Evolutionary conservation across 1,139 yeast genomes (phyloP), one percentile per base, ranked within the genome.

Genomic region (Scheffersomyces insectosa): DNA sequence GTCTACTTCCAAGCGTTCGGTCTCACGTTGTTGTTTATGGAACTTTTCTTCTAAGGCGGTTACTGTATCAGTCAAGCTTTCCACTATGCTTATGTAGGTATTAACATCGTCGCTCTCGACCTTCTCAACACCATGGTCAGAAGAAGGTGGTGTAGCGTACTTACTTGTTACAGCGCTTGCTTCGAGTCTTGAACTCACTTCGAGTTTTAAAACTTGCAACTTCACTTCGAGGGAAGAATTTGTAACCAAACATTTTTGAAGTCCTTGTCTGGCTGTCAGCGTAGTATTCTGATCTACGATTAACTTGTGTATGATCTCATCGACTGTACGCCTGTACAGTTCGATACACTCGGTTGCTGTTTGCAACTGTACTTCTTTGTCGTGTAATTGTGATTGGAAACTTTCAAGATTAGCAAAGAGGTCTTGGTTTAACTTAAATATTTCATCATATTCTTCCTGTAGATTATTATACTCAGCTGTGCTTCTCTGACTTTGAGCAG

Each of bases 401-500:
- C 53, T 55, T 45, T 71, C 76, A 34, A 73, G 56, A 43, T 59
- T 72, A 10, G 58, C 54, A 46, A 69, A 68, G 37, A 74, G 57
- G 39, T 73, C 78, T 42, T 72, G 68, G 44, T 73, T 71, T 28
- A 74, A 56, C 25, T 60, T 57, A 45, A 57, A 62, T 4, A 70
- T 56, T 42, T 72, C 77, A 36, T 70, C 67, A 41, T 69, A 68
- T 41, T 66, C 65, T n/a, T 51, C 49, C 13, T 61, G 52, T 16
- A 68, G 50, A 33, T 52, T 49, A 23, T 54, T 41, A 42, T 57
- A 55, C 32, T 60, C 63, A 9, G 37, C 23, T 13, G 28, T 41
- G 14, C 40, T 40, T 25, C 15, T 33, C 15, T 28, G 33, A n/a
- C 30, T 40, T 32, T 41, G 44, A 27, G 40, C 33, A 1, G 53